Conservation (phyloP, 768 basidiomycete genomes). For the Clitopilus hobsonii region DNA sequence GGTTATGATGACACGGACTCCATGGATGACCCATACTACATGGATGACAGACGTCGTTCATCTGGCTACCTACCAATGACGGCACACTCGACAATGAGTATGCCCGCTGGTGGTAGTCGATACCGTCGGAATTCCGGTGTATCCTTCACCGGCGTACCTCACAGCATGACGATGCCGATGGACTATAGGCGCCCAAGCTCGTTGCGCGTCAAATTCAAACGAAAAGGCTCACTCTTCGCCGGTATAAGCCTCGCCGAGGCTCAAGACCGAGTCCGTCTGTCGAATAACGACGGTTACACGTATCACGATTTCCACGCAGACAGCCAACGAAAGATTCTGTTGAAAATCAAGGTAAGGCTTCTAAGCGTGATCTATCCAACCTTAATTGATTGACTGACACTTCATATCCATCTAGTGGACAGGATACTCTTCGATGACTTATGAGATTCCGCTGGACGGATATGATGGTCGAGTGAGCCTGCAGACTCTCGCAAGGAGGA, state of each 20-base stretch:
- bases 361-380: neutral
- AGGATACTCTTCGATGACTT: constrained; percentile 65
- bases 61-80: constrained; percentile 30
- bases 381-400: constrained; percentile 2
- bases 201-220: constrained; percentile 65
- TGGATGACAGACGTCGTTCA: constrained; percentile 36
- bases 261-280: constrained; percentile 57
- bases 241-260: constrained; percentile 70
- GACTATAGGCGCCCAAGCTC: constrained; percentile 47
- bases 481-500: constrained; percentile 62
- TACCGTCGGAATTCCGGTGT: constrained; percentile 49
- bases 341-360: constrained; percentile 54
- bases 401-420: constrained; percentile 46
- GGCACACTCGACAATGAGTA: constrained; percentile 20
- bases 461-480: constrained; percentile 63
- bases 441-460: constrained; percentile 68
- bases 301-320: constrained; percentile 66
- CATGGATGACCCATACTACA: constrained; percentile 49
- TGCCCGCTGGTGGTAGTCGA: constrained; percentile 26
- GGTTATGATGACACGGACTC: constrained; percentile 54
- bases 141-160: constrained; percentile 35
- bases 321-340: constrained; percentile 48
- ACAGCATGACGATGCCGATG: constrained; percentile 16
- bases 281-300: constrained; percentile 58
- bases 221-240: constrained; percentile 59